phyloP scores from a whole-genome alignment of 2,329 filamentous ascomycete species.

The Epichloe baconii region DNA sequence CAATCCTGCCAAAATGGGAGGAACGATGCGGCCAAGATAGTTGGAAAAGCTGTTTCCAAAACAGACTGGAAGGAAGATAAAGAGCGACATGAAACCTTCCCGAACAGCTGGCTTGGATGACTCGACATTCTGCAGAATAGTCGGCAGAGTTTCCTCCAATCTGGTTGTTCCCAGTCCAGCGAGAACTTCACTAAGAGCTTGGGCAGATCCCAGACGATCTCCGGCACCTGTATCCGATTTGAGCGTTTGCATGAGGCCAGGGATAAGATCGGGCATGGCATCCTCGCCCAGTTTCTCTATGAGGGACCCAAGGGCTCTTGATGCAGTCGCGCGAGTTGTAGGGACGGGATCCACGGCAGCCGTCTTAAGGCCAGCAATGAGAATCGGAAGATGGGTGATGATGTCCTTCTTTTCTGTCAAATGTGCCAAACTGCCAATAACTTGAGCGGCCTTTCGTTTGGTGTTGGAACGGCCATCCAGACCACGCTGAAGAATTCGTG shows the following conservation, averaged over 20 bases:
- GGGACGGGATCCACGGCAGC: constrained; percentile 93
- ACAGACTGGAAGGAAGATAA: constrained; percentile 97
- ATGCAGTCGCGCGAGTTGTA: constrained; percentile 89
- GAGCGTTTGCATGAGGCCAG: constrained; percentile 92
- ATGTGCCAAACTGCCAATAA: constrained; percentile 95
- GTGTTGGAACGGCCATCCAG: constrained; percentile 83
- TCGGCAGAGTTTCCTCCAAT: constrained; percentile 89
- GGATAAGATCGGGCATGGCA: constrained; percentile 90
- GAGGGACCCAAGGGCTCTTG: constrained; percentile 88
- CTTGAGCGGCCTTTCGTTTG: constrained; percentile 91
- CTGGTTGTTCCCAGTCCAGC: constrained; percentile 86
- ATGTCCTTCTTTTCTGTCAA: constrained; percentile 94
- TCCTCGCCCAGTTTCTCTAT: constrained; percentile 98
- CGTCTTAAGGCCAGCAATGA: constrained; percentile 78
- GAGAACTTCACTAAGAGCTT: constrained; percentile 91
- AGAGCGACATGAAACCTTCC: constrained; percentile 98
- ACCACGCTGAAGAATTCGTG: constrained; percentile 88
- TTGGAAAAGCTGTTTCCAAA: constrained; percentile 98
- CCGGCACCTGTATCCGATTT: constrained; percentile 95
- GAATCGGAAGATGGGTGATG: constrained; percentile 75
- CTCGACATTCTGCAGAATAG: constrained; percentile 89
- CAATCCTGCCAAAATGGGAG: constrained; percentile 82
- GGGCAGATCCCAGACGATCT: constrained; percentile 88
- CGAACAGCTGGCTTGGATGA: constrained; percentile 82
- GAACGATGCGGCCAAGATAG: constrained; percentile 91